Base-by-base conservation (phyloP, 352 stramenopile species). In the Aphanomyces astaci region DNA sequence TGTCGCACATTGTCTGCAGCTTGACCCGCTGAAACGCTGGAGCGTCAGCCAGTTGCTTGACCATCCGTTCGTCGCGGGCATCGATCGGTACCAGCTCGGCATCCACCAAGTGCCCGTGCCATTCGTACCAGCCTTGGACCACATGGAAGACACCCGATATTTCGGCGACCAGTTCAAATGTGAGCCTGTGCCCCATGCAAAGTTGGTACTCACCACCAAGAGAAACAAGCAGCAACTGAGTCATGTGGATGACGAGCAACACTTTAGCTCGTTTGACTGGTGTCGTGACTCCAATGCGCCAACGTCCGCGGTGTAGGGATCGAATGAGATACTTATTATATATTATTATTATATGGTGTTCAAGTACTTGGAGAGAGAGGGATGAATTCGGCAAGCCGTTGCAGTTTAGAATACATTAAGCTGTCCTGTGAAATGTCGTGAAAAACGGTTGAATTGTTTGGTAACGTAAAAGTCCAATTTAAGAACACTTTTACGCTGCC, bases 21-120 rank as follows among this genome's bases (percentile, higher is more conserved):
- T 93, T 65, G 79, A 93, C 39, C 67, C 76, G 2, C 66, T 32
- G 30, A 60, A 87, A 70, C 84, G 86, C 67, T 92, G 9, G 79
- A 84, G 62, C 81, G 73, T 69, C 75, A 78, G 87, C 24, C 78
- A 88, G 7, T 64, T 94, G 48, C 88, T 93, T 11, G 74, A 78
- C 24, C 84, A 94, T 64, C 75, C 81, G 32, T 92, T 94, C 71
- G 88, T 93, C 51, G 70, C 60, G 15, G 78, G 75, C 57, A 76
- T 94, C 66, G 84, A 88, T 71, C 92, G 83, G 86, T 82, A 88
- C 63, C 78, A 81, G 62, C 76, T 94, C 13, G 77, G 81, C 25
- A 80, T 83, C 45, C 92, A 91, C 64, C 81, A 90, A 24, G 82
- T 90, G 46, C 62, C 62, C 31, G 62, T 68, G 22, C 62, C 62